Evolutionary conservation across 495 filamentous ascomycete genomes (phyloP).

Genomic region (Penicillium goetzii): DNA sequence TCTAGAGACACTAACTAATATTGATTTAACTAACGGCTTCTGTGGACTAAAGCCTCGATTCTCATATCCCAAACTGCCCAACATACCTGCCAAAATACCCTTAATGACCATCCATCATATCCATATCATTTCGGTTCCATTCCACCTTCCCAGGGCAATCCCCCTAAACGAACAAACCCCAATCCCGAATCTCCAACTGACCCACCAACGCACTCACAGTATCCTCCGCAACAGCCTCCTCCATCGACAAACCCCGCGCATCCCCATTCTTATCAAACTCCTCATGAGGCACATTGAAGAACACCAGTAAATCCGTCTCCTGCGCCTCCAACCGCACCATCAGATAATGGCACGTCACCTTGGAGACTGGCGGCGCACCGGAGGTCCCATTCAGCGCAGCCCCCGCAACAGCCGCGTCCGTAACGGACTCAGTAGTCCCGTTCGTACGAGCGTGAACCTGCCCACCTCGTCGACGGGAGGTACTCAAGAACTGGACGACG

Average conservation of each 20-base stretch:
- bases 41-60: neutral
- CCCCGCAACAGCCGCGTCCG: conserved; percentile 22
- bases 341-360: conserved; percentile 41
- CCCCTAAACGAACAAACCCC: conserved; percentile 70
- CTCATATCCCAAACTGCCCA: neutral
- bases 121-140: neutral
- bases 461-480: conserved; percentile 21
- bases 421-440: conserved; percentile 11
- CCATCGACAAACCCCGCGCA: conserved; percentile 47
- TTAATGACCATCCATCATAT: conserved; percentile 5
- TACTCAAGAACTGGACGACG: conserved; percentile 36
- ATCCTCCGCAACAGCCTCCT: conserved; percentile 65
- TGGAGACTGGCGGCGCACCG: conserved; percentile 22
- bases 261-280: conserved; percentile 59
- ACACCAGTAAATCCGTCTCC: conserved; percentile 82
- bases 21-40: neutral
- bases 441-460: conserved; percentile 10
- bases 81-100: neutral
- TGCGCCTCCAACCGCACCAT: conserved; percentile 75
- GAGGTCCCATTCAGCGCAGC: conserved; percentile 21
- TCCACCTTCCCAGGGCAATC: neutral
- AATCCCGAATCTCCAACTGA: conserved; percentile 78
- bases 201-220: conserved; percentile 66
- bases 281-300: conserved; percentile 85
- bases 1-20: neutral